Percentiles rank a stretch among this genome's conserved stretches.
These are phyloP conservation scores for Trametes pubescens DNA, from an alignment of 1,284 basidiomycete species.

Conservation along the genomic window DNA sequence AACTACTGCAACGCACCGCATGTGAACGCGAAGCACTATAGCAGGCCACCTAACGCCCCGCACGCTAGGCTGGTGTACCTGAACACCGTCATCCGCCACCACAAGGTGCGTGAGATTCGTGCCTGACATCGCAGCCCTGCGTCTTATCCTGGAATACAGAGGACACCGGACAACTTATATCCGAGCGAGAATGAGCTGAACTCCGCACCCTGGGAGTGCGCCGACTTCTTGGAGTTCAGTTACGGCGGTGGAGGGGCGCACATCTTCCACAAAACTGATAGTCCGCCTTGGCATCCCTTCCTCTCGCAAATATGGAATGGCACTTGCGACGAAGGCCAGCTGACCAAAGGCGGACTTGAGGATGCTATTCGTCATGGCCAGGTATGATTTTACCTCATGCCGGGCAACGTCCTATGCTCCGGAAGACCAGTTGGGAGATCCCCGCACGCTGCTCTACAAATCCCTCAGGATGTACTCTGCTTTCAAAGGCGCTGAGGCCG, in stretches of 20 bases:
- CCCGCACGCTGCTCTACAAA: no score
- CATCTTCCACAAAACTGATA: constrained; percentile 50
- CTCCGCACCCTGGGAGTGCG: constrained; percentile 51
- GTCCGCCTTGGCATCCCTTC: constrained; percentile 51
- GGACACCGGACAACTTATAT: constrained; percentile 57
- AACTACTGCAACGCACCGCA: constrained; percentile 65
- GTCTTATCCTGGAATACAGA: constrained; percentile 33
- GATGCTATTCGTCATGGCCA: constrained; percentile 59
- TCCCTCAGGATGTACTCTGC: no score
- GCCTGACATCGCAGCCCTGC: neutral
- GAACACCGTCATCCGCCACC: constrained; percentile 53
- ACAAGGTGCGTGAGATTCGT: constrained; percentile 46
- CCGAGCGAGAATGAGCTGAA: constrained; percentile 56
- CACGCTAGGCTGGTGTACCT: constrained; percentile 45
- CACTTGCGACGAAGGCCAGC: constrained; percentile 60
- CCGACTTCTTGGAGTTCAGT: constrained; percentile 46
- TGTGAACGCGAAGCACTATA: constrained; percentile 43
- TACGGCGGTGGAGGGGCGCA: constrained; percentile 49
- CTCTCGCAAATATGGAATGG: constrained; percentile 60
- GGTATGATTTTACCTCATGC: constrained; percentile 37
- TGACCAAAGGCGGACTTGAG: constrained; percentile 56
- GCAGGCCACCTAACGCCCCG: constrained; percentile 33
- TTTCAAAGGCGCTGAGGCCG: no score
- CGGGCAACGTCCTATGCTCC: no score
- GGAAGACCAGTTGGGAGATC: no score